Base-by-base conservation (phyloP, 768 basidiomycete genomes). In the Clitopilus hobsonii region DNA sequence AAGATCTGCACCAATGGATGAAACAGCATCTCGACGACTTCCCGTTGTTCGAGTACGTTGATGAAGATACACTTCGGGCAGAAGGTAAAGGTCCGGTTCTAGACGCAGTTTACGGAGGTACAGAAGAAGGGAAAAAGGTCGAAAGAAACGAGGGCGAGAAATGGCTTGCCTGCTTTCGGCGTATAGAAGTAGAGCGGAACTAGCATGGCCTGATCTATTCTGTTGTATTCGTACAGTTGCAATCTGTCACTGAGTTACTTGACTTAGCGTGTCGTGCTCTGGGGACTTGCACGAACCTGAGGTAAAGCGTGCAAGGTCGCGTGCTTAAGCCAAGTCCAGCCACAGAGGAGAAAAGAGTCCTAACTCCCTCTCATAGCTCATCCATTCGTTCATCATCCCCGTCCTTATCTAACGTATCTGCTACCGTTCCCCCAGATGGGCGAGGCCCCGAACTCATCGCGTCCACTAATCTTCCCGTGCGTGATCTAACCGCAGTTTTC, bases 51-150 rank as follows among this genome's bases (percentile, higher is more conserved):
- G 83, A 93, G 60, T 75, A 78, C 27, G 78, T 96, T 56, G 83
- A 83, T 49, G 89, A 92, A 62, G 81, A 86, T 26, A 81, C 83
- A 23, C 77, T 98, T 18, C 82, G 89, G n/a, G 73, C 75, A 8
- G 81, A 89, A 58, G 91, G 90, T 16, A 84, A 86, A 60, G 89
- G 88, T 2, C 76, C 81, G 0, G 83, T 94, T 48, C 66, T 95
- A n/a, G 89, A 91, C 59, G 90, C 86, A 2, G 85, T 96, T 16
- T 87, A 86, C 68, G 81, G 74, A 28, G 85, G 85, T 63, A 99
- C 97, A 3, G 97, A 99, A 69, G 97, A 99, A 71, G 96, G 97
- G 5, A 92, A 86, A 70, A 99, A 99, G 69, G 97, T 98, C 0
- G 91, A 91, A 67, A 76, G 96, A 66, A 98, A 97, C 66, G 76